phyloP scores from a whole-genome alignment of 208 protist genomes.

The Acanthamoeba sp. region DNA sequence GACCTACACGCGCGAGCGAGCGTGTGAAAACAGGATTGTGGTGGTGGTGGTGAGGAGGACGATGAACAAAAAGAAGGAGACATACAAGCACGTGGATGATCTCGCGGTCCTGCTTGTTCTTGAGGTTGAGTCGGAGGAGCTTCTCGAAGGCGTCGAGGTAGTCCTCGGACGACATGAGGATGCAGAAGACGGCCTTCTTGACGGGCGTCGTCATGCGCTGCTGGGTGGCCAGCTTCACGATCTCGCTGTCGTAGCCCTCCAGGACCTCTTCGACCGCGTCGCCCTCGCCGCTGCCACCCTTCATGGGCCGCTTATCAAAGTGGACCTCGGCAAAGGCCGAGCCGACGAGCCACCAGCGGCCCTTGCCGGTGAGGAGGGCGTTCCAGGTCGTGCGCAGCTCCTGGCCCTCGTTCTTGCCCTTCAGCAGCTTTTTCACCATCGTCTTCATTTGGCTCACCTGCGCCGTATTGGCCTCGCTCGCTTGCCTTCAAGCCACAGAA shows the following conservation, averaged over 20 bases:
- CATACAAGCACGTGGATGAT: constrained; percentile 51
- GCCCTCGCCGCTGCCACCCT: not conserved
- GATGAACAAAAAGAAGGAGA: not conserved
- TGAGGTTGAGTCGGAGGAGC: constrained; percentile 32
- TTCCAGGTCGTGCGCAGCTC: constrained; percentile 1
- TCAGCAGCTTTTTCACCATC: constrained; percentile 39
- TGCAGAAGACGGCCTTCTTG: constrained; percentile 47
- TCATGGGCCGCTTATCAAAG: not conserved
- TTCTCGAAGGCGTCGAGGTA: constrained; percentile 64
- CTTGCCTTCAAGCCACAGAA: not conserved
- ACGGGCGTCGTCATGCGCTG: constrained; percentile 49
- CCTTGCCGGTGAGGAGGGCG: constrained; percentile 12
- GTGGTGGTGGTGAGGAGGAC: not conserved
- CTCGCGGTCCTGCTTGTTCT: constrained; percentile 64
- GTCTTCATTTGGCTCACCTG: constrained; percentile 5
- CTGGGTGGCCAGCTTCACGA: constrained; percentile 15
- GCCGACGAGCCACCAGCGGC: constrained; percentile 68
- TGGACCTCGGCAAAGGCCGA: constrained; percentile 29
- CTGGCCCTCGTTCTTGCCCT: constrained; percentile 13
- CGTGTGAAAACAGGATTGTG: not conserved
- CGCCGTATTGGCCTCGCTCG: constrained; percentile 22
- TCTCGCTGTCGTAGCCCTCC: not conserved
- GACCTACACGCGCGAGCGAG: not conserved
- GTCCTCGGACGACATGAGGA: constrained; percentile 49
- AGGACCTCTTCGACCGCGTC: not conserved